Conservation (phyloP, 2,329 filamentous ascomycete genomes). For the Cyphellophora europaea region DNA sequence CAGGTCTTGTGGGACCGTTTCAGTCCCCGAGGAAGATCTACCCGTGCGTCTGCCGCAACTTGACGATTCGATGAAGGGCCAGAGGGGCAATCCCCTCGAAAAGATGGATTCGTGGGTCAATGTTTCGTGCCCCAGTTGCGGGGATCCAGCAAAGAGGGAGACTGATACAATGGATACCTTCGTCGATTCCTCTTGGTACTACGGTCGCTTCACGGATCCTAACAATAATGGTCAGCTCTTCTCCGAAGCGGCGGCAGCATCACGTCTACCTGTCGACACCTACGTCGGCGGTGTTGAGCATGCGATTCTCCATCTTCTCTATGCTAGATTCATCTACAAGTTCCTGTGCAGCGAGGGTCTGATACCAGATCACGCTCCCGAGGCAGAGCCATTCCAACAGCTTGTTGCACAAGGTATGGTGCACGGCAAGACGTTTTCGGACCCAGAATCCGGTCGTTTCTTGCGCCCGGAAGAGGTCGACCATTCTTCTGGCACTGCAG, state of each 20-base stretch:
- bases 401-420: constrained; percentile 90
- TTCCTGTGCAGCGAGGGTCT: constrained; percentile 53
- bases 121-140: constrained; percentile 63
- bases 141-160: constrained; percentile 62
- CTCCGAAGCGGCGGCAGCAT: constrained; percentile 46
- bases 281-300: constrained; percentile 88
- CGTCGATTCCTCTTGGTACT: constrained; percentile 94
- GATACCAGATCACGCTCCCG: constrained; percentile 18
- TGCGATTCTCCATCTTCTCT: constrained; percentile 80
- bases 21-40: constrained; percentile 66
- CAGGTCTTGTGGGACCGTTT: constrained; percentile 62
- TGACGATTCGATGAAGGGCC: constrained; percentile 54
- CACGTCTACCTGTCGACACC: constrained; percentile 66
- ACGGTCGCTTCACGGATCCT: constrained; percentile 67
- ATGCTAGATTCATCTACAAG: constrained; percentile 84
- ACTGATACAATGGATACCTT: constrained; percentile 97
- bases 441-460: constrained; percentile 67
- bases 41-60: constrained; percentile 67
- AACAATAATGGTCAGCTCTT: constrained; percentile 55
- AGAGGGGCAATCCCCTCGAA: constrained; percentile 68
- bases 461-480: constrained; percentile 63
- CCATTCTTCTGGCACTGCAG: constrained; percentile 51
- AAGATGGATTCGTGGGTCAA: constrained; percentile 64
- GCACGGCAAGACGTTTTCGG: constrained; percentile 71
- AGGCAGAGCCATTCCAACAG: constrained; percentile 68